A percentile compares a stretch with the other conserved stretches of the same genome.
Conservation (phyloP, 2,329 filamentous ascomycete species). For the Simplicillium sp. region DNA sequence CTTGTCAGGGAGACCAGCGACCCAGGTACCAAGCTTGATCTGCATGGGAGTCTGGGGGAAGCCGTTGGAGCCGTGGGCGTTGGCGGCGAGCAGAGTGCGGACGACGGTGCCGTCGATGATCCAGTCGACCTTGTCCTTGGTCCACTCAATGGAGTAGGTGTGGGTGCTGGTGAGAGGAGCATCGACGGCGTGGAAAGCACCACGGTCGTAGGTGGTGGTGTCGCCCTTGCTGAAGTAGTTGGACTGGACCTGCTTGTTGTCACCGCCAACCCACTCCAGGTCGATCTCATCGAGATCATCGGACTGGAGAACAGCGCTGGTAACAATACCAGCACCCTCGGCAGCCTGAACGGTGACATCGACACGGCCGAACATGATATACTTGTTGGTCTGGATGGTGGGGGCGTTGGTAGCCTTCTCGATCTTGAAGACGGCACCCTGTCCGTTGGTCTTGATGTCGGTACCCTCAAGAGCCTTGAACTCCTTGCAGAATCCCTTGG, state of each 20-base stretch:
- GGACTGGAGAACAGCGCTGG: slow-evolving; percentile 66
- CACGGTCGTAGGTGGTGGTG: slow-evolving; percentile 55
- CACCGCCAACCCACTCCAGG: slow-evolving; percentile 71
- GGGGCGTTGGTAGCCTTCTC: slow-evolving; percentile 43
- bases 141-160: slow-evolving; percentile 64
- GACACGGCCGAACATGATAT: slow-evolving; percentile 77
- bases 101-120: slow-evolving; percentile 50
- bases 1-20: slow-evolving; percentile 48
- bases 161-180: slow-evolving; percentile 43
- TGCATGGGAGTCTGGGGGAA: slow-evolving; percentile 70
- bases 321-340: slow-evolving; percentile 66
- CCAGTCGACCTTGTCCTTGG: slow-evolving; percentile 53
- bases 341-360: slow-evolving; percentile 62
- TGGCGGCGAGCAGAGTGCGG: slow-evolving; percentile 49
- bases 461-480: slow-evolving; percentile 16
- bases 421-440: slow-evolving; percentile 41
- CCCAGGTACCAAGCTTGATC: slow-evolving; percentile 61
- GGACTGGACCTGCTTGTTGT: slow-evolving; percentile 60
- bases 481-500: slow-evolving; percentile 43
- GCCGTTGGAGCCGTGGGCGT: slow-evolving; percentile 39
- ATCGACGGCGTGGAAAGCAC: slow-evolving; percentile 42
- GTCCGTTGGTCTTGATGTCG: slow-evolving; percentile 13
- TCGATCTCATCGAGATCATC: slow-evolving; percentile 76
- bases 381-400: slow-evolving; percentile 60
- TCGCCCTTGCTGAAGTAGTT: slow-evolving; percentile 77